Evolutionary conservation across 129 eudicot genomes (phyloP).

Genomic region (Deinandra increscens): DNA sequence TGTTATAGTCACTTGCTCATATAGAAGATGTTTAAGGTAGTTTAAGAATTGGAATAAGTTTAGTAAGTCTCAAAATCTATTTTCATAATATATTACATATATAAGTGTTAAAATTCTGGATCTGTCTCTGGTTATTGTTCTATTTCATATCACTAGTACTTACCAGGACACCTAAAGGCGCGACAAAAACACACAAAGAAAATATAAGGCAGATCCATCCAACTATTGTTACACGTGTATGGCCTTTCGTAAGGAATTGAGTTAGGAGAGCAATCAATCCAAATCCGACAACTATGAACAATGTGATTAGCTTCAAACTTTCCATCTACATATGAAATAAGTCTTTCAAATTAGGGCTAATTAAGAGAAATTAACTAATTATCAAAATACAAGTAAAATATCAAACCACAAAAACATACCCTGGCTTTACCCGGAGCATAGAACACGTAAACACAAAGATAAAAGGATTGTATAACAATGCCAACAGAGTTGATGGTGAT

Average conservation of each 20-base stretch:
- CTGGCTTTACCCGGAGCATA: conserved; percentile 59
- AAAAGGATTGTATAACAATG: conserved; percentile 56
- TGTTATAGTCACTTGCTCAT: not conserved
- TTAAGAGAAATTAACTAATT: not conserved
- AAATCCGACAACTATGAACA: conserved; percentile 53
- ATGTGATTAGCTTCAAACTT: conserved; percentile 46
- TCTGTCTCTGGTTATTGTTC: not conserved
- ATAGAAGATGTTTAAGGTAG: not conserved
- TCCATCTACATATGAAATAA: conserved; percentile 47
- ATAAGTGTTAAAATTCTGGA: not conserved
- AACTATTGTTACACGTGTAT: conserved; percentile 48
- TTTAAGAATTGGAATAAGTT: not conserved
- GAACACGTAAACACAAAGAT: conserved; percentile 54
- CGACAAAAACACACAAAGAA: conserved; percentile 77
- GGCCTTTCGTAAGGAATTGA: conserved; percentile 44
- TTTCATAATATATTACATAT: not conserved
- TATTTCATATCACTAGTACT: conserved; percentile 11
- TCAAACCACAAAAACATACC: conserved; percentile 31
- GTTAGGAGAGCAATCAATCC: conserved; percentile 61
- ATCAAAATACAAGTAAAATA: not conserved
- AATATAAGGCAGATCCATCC: conserved; percentile 95
- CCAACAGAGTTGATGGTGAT: conserved; percentile 89
- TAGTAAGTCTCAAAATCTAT: too few species aligned
- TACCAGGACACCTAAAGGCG: conserved; percentile 85
- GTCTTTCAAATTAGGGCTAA: not conserved